Evolutionary conservation across 1,284 basidiomycete genomes (phyloP), one percentile per base, ranked within the genome.

Genomic region (Ceratobasidium sp.): DNA sequence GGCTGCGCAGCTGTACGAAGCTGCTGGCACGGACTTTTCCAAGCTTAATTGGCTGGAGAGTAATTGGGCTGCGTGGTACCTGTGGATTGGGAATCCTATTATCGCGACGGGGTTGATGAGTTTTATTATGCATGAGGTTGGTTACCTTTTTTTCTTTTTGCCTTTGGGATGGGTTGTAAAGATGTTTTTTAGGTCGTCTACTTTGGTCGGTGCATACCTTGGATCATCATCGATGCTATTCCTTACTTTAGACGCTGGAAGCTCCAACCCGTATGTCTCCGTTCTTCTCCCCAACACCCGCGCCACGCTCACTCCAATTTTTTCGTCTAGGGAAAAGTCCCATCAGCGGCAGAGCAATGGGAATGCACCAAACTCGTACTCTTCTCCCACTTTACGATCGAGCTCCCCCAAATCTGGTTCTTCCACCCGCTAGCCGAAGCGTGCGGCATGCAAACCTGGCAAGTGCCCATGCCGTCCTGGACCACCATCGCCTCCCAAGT

Each of bases 161-260:
- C 28, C 12, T 68, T 18, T 49, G 40, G 13, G n/a, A 51, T 73
- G 77, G 61, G 18, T 60, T 3, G 70, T 69, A 33, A 70, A 42
- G 42, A 44, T 39, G 53, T 40, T 15, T 33, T 28, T 76, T 5
- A 97, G 95, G 85, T 97, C 83, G 95, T 99, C 60, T 99, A 99
- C 89, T 99, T 99, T 85, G 97, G 97, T 40, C 95, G 97, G 51
- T 93, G 93, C 81, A 87, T 99, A 33, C 98, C 97, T 0, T 98
- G 96, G 95, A 94, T 99, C 83, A 94, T 98, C 86, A 94, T 99
- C 85, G 98, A 99, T 86, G 87, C 92, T 2, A 96, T 97, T 71
- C 96, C 97, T 0, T 97, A 95, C 87, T 98, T 99, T 88, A 91
- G 91, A 79, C 90, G 92, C 87, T 99, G 96, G 95, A 99, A 99